Evolutionary conservation across 345 rosid genomes (phyloP).

Genomic region (Balakata baccata): DNA sequence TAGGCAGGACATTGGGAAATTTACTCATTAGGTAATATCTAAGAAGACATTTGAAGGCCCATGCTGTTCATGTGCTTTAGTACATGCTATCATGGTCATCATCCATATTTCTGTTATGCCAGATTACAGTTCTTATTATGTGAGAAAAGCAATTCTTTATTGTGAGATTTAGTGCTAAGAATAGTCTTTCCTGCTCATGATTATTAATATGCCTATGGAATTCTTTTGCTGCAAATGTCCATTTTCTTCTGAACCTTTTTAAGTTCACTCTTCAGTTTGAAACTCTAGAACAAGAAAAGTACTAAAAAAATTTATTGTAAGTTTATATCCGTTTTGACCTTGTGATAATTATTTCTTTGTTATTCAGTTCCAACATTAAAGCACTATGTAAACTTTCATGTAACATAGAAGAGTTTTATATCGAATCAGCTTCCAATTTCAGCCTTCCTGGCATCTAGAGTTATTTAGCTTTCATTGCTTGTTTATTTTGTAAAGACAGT

Average conservation of each 20-base stretch:
- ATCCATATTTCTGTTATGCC: neutral
- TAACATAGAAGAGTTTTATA: neutral
- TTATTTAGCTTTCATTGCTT: neutral
- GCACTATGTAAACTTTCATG: no score
- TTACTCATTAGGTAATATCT: neutral
- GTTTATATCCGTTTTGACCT: neutral
- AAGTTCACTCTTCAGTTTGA: neutral
- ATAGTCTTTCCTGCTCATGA: neutral
- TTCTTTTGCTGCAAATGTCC: neutral
- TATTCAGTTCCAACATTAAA: neutral
- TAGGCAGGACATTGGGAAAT: neutral
- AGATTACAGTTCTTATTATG: neutral
- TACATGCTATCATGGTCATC: no score
- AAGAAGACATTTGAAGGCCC: neutral
- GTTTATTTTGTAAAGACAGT: neutral
- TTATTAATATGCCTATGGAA: neutral
- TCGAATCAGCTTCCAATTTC: neutral
- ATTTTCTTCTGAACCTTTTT: neutral
- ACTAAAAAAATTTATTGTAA: neutral
- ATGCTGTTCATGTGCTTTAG: neutral
- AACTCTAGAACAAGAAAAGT: neutral
- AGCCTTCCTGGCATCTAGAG: neutral
- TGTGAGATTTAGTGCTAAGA: neutral
- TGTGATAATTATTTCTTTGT: constrained; percentile 3
- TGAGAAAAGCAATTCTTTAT: neutral